Conservation (phyloP, 1,284 basidiomycete species). For the Fistulina hepatica region DNA sequence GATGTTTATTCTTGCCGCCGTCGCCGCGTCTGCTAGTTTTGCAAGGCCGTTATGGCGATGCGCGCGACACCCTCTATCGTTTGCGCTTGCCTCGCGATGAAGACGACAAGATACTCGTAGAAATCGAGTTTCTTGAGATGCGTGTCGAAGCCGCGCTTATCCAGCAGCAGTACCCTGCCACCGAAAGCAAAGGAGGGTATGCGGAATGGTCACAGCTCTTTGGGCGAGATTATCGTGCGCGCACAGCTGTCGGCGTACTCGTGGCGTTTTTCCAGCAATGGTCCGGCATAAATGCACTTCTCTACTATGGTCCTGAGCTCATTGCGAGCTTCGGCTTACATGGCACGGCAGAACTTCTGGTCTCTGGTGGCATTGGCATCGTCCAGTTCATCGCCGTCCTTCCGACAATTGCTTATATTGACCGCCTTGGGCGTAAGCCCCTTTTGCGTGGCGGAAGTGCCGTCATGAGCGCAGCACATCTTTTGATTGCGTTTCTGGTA, state of each 20-base stretch:
- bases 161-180: slow-evolving; percentile 7
- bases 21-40: slow-evolving; percentile 62
- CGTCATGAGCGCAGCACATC: slow-evolving; percentile 64
- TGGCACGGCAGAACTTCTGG: slow-evolving; percentile 43
- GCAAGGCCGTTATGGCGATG: slow-evolving; percentile 44
- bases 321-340: slow-evolving; percentile 51
- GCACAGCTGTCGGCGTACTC: background rate
- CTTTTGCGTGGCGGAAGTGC: slow-evolving; percentile 44
- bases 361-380: slow-evolving; percentile 71
- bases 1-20: slow-evolving; percentile 56
- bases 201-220: slow-evolving; percentile 16
- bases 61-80: slow-evolving; percentile 37
- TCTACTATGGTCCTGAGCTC: slow-evolving; percentile 73
- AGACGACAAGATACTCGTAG: slow-evolving; percentile 17
- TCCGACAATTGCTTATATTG: slow-evolving; percentile 63
- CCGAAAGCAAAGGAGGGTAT: slow-evolving; percentile 7
- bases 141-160: slow-evolving; percentile 47
- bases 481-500: slow-evolving; percentile 59
- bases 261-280: slow-evolving; percentile 42
- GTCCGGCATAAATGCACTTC: slow-evolving; percentile 72
- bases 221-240: too few relatives aligned
- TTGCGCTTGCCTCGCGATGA: slow-evolving; percentile 34
- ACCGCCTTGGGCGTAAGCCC: slow-evolving; percentile 45
- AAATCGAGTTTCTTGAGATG: slow-evolving; percentile 66
- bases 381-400: slow-evolving; percentile 67